Percentiles rank a stretch among this genome's conserved stretches.
These are phyloP conservation scores for Yamadazyma triangularis DNA, from an alignment of 1,139 yeast genomes.

Conservation along the genomic window DNA sequence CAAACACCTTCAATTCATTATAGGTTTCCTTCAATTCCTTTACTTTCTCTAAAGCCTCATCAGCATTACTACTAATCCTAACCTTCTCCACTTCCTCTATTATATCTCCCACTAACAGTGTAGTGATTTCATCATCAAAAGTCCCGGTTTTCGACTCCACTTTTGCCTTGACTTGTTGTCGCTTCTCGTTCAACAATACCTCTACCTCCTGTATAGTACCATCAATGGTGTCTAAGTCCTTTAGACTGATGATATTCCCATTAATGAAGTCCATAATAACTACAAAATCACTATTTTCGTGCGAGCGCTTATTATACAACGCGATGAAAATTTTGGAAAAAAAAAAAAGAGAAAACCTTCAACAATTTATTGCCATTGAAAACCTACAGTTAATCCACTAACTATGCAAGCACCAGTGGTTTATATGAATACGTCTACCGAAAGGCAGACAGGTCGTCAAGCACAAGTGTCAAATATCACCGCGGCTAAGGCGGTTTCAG, in stretches of 20 bases:
- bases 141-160: conserved; percentile 3
- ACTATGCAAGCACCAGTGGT: conserved; percentile 50
- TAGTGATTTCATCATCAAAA: conserved; percentile 11
- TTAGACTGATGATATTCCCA: conserved; percentile 21
- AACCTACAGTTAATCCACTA: too few relatives aligned
- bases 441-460: conserved; percentile 94
- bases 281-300: too few relatives aligned
- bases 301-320: too few relatives aligned
- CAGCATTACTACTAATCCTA: conserved; percentile 1
- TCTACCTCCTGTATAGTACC: too few relatives aligned
- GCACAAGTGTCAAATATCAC: conserved; percentile 96
- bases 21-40: conserved; percentile 14
- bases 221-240: conserved; percentile 23
- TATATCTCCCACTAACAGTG: conserved; percentile 7
- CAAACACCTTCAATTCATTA: conserved; percentile 10
- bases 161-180: conserved; percentile 6
- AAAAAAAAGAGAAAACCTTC: too few relatives aligned
- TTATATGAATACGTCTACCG: conserved; percentile 71
- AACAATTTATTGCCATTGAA: too few relatives aligned
- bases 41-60: conserved; percentile 11
- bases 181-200: too few relatives aligned
- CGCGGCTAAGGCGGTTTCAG: conserved; percentile 98
- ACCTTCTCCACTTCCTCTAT: conserved; percentile 4
- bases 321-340: too few relatives aligned
- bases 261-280: conserved; percentile 28